Percentiles rank a stretch among this genome's conserved stretches.
Conservation (phyloP, 2,329 filamentous ascomycete genomes). For the Fusarium sp. region DNA sequence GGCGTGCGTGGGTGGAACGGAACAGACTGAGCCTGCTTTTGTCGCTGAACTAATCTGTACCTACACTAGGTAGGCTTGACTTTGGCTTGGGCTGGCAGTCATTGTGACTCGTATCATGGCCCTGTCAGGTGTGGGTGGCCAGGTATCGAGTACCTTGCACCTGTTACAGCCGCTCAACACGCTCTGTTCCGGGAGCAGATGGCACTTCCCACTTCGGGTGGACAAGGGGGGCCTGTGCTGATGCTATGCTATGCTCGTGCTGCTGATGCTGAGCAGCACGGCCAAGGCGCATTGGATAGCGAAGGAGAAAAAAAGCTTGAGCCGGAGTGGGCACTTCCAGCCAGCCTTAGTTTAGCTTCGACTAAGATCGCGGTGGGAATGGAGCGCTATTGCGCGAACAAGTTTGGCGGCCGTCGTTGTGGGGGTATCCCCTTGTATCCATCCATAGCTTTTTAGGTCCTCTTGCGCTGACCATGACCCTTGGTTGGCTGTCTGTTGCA, state of each 20-base stretch:
- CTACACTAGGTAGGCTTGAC: constrained; percentile 22
- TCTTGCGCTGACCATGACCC: constrained; percentile 24
- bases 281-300: constrained; percentile 30
- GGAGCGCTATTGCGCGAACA: constrained; percentile 45
- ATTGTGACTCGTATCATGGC: constrained; percentile 27
- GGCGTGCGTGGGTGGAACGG: constrained; percentile 43
- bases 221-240: constrained; percentile 29
- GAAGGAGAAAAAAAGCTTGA: constrained; percentile 43
- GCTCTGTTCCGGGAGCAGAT: constrained; percentile 35
- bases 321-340: constrained; percentile 36
- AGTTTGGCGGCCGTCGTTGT: constrained; percentile 45
- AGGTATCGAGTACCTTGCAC: constrained; percentile 25
- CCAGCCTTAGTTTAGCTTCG: constrained; percentile 41
- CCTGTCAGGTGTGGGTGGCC: constrained; percentile 5
- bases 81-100: constrained; percentile 26
- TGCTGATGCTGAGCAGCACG: constrained; percentile 28
- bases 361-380: constrained; percentile 45
- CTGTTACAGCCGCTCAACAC: constrained; percentile 8
- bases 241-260: constrained; percentile 11
- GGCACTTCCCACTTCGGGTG: constrained; percentile 39
- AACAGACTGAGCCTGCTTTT: constrained; percentile 38
- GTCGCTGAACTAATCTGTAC: constrained; percentile 24
- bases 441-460: constrained; percentile 29
- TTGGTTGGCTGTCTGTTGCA: constrained; percentile 39
- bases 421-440: constrained; percentile 36